These are phyloP conservation scores for Talaromyces stipitatus DNA, from an alignment of 495 filamentous ascomycete species.

Conservation along the genomic window DNA sequence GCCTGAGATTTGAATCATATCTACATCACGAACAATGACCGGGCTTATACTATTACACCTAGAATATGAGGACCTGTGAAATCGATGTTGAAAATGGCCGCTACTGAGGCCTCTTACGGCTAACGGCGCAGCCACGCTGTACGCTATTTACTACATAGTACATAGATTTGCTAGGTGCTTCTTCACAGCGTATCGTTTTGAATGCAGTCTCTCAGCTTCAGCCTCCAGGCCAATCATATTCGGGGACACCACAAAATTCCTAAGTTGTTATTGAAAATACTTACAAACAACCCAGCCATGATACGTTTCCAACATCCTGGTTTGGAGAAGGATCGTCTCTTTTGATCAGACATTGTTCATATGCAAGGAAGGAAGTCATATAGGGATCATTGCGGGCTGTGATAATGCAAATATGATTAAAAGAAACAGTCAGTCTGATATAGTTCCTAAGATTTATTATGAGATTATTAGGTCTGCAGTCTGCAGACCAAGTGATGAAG, in stretches of 20 bases:
- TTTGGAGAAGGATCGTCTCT: constrained; percentile 26
- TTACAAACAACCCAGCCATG: constrained; percentile 10
- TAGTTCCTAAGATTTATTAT: constrained; percentile 19
- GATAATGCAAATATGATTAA: constrained; percentile 15
- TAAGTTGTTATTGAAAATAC: constrained; percentile 13
- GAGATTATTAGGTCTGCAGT: constrained; percentile 25
- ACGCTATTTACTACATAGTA: too few species aligned
- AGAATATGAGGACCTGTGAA: too few species aligned
- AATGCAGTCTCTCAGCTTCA: constrained; percentile 14
- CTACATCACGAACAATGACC: too few species aligned
- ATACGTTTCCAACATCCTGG: constrained; percentile 18
- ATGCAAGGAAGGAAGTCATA: constrained; percentile 12
- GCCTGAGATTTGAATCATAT: too few species aligned
- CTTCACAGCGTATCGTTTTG: constrained; percentile 10
- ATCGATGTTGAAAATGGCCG: too few species aligned
- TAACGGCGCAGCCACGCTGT: too few species aligned
- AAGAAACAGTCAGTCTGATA: constrained; percentile 15
- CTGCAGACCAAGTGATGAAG: constrained; percentile 21
- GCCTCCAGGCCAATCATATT: constrained; percentile 15
- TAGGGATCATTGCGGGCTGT: constrained; percentile 15
- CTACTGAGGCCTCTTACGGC: too few species aligned
- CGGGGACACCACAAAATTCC: constrained; percentile 11
- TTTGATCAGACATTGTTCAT: constrained; percentile 18
- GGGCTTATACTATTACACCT: too few species aligned
- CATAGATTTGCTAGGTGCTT: too few species aligned